Base-by-base conservation (phyloP, 352 stramenopile species). In the Saprolegnia parasitica region DNA sequence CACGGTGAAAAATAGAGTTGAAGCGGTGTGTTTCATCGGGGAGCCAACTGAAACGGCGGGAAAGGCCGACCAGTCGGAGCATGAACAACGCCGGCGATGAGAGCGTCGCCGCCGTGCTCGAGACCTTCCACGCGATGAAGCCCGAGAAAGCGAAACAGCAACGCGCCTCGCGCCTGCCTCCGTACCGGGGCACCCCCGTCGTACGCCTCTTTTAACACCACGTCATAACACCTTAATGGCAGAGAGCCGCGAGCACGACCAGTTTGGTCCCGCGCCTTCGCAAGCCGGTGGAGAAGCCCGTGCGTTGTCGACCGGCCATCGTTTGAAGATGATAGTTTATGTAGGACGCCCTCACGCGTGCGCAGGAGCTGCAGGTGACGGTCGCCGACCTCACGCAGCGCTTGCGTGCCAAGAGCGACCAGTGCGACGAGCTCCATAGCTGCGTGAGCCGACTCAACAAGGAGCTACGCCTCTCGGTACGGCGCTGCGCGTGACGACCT, bases 311-410 rank as follows among this genome's bases (percentile, higher is more conserved):
- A 9, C 24, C 20, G 3, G 35, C 52, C 1, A 24, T n/a, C 42
- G 11, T n/a, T 60, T 60, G 13, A 24, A 10, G 3, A 24, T 4
- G 4, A 24, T n/a, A 52, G 21, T 52, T 18, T 20, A 9, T 15
- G 11, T 60, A 60, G 52, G 52, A 60, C 10, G 35, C 52, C 13
- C 52, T 60, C 35, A 15, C 20, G 52, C 63, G 61, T 21, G 3
- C 35, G 52, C 63, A 70, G 54, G 9, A 61, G 39, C 54, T 70
- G 39, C 63, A 70, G 61, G 46, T 63, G 29, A 62, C 49, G 54
- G 45, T 55, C n/a, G 47, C n/a, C 37, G 26, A 70, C n/a, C 42
- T 61, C 16, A 63, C 54, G 21, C 50, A 62, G 18, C 42, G 21
- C 4, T n/a, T 70, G 8, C 20, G 5, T 11, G n/a, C 26, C 2